Evolutionary conservation across 2,329 filamentous ascomycete species (phyloP).

Genomic region (Apiospora malaysiana): DNA sequence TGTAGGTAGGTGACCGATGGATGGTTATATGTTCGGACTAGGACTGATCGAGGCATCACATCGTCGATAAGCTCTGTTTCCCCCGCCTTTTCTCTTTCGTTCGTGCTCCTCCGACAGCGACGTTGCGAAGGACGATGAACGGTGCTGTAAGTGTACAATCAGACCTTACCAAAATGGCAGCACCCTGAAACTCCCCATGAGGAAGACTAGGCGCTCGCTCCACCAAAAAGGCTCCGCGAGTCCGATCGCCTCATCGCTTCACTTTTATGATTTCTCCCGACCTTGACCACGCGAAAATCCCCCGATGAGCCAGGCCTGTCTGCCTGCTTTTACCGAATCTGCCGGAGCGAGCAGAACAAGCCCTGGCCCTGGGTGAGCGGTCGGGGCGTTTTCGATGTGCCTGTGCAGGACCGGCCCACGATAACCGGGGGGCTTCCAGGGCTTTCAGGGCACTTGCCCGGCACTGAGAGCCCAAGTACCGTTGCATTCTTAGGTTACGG

Average conservation of each 20-base stretch:
- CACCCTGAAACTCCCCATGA: neutral
- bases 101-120: neutral
- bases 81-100: neutral
- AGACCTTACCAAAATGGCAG: neutral
- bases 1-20: too few species aligned
- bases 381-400: neutral
- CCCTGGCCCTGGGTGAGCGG: neutral
- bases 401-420: neutral
- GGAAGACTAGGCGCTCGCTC: neutral
- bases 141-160: neutral
- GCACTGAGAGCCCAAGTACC: neutral
- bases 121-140: neutral
- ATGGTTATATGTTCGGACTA: neutral
- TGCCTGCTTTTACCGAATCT: neutral
- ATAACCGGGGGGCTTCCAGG: neutral
- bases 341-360: neutral
- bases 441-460: neutral
- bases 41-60: neutral
- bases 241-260: constrained; percentile 9
- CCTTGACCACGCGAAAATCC: constrained; percentile 13
- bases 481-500: constrained; percentile 16
- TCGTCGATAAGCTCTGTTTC: neutral
- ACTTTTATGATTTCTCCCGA: neutral
- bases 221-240: constrained; percentile 13
- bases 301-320: neutral